These are phyloP conservation scores for Pythium biforme DNA, from an alignment of 352 stramenopile species.

Conservation along the genomic window DNA sequence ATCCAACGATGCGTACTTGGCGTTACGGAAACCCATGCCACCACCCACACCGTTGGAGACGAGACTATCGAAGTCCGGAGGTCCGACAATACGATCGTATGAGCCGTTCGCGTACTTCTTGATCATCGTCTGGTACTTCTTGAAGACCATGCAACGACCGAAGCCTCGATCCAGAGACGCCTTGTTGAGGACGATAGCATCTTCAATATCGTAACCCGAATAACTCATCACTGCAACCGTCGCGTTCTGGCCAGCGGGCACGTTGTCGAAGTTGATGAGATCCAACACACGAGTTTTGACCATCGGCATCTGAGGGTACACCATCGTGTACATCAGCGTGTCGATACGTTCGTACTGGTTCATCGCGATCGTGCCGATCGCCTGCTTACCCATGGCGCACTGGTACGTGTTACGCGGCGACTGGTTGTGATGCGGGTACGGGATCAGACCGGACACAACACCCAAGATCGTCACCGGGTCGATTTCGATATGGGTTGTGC, in stretches of 20 bases:
- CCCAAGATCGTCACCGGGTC: slow-evolving; percentile 99
- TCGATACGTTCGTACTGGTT: slow-evolving; percentile 99
- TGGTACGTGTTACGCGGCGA: slow-evolving; percentile 99
- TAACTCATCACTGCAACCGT: slow-evolving; percentile 99
- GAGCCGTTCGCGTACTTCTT: slow-evolving; percentile 97
- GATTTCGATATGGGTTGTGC: slow-evolving; percentile 99
- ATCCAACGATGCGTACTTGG: slow-evolving; percentile 94
- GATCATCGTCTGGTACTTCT: slow-evolving; percentile 97
- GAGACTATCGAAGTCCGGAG: slow-evolving; percentile 88
- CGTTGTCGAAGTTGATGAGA: slow-evolving; percentile 98
- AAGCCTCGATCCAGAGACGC: slow-evolving; percentile 96
- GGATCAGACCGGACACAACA: slow-evolving; percentile 98
- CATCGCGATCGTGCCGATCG: slow-evolving; percentile 98
- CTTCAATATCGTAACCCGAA: slow-evolving; percentile 99
- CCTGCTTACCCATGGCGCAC: slow-evolving; percentile 99
- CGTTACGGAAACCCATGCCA: slow-evolving; percentile 76
- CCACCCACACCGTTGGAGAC: slow-evolving; percentile 37
- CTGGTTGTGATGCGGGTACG: slow-evolving; percentile 99
- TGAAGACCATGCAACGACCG: slow-evolving; percentile 97
- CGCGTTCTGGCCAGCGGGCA: slow-evolving; percentile 98
- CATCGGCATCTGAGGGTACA: slow-evolving; percentile 99
- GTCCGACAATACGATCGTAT: slow-evolving; percentile 93
- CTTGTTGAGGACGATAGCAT: slow-evolving; percentile 99
- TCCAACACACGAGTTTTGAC: slow-evolving; percentile 99
- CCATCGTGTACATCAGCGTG: slow-evolving; percentile 98